These are phyloP conservation scores for Fusarium chuoi DNA, from an alignment of 2,329 filamentous ascomycete species.

Conservation along the genomic window DNA sequence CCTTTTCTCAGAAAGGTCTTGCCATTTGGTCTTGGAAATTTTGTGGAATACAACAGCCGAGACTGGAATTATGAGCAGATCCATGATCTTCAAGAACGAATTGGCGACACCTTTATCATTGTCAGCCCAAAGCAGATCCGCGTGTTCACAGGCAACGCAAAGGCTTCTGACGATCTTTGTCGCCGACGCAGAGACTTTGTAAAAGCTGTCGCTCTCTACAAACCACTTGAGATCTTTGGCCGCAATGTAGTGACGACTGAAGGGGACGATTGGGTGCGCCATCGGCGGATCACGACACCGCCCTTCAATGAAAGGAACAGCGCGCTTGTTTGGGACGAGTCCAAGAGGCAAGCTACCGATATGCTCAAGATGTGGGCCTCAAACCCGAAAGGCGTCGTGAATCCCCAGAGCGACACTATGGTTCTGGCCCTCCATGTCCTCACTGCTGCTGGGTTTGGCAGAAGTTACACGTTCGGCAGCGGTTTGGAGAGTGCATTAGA, in stretches of 20 bases:
- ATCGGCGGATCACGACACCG: slow-evolving; percentile 33
- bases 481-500: slow-evolving; percentile 12
- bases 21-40: slow-evolving; percentile 22
- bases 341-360: slow-evolving; percentile 22
- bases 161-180: slow-evolving; percentile 30
- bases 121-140: slow-evolving; percentile 36
- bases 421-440: slow-evolving; percentile 36
- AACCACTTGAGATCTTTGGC: slow-evolving; percentile 36
- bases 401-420: slow-evolving; percentile 32
- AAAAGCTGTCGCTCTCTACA: slow-evolving; percentile 32
- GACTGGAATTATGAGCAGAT: slow-evolving; percentile 39
- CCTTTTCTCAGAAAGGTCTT: slow-evolving; percentile 12
- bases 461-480: slow-evolving; percentile 30
- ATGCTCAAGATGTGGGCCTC: slow-evolving; percentile 34
- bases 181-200: slow-evolving; percentile 33
- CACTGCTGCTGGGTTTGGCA: slow-evolving; percentile 33
- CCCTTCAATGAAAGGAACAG: slow-evolving; percentile 38
- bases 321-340: slow-evolving; percentile 33
- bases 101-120: slow-evolving; percentile 38
- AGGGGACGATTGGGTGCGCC: slow-evolving; percentile 34
- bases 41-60: slow-evolving; percentile 39
- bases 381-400: slow-evolving; percentile 17
- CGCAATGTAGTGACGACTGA: slow-evolving; percentile 36
- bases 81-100: slow-evolving; percentile 28
- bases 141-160: slow-evolving; percentile 32